A percentile compares a stretch with the other conserved stretches of the same genome.
Conservation (phyloP, 495 filamentous ascomycete genomes). For the Daldinia childiae region DNA sequence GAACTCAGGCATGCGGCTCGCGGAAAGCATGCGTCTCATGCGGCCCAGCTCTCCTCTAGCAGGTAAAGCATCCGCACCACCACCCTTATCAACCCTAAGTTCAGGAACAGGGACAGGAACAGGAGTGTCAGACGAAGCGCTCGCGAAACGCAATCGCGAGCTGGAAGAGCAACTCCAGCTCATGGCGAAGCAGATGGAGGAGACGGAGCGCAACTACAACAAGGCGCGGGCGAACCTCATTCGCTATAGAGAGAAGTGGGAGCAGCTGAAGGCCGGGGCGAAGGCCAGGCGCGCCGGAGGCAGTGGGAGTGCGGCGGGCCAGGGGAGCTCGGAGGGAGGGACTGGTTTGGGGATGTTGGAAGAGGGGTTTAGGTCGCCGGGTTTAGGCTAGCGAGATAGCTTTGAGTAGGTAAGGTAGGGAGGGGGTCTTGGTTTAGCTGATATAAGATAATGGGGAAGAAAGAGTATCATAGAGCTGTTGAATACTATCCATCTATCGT, state of each 20-base stretch:
- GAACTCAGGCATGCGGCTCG: slow-evolving; percentile 78
- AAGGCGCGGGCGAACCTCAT: slow-evolving; percentile 71
- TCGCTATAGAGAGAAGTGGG: slow-evolving; percentile 81
- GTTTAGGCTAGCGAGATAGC: slow-evolving; percentile 12
- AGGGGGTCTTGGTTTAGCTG: not conserved
- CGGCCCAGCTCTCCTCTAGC: slow-evolving; percentile 56
- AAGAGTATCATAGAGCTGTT: not conserved
- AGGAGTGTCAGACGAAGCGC: slow-evolving; percentile 43
- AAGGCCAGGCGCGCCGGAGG: slow-evolving; percentile 67
- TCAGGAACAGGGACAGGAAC: slow-evolving; percentile 13
- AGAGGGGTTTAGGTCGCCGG: slow-evolving; percentile 36
- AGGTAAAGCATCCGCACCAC: not conserved
- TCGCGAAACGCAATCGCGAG: slow-evolving; percentile 59
- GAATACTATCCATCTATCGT: not conserved
- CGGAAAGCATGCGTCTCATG: slow-evolving; percentile 79
- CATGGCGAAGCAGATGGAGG: slow-evolving; percentile 64
- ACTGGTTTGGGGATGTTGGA: slow-evolving; percentile 4
- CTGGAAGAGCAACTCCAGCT: slow-evolving; percentile 65
- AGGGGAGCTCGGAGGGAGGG: slow-evolving; percentile 17
- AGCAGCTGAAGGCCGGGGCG: slow-evolving; percentile 84
- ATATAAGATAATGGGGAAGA: not conserved
- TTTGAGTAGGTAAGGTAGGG: not conserved
- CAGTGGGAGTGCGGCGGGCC: slow-evolving; percentile 37
- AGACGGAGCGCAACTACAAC: slow-evolving; percentile 70
- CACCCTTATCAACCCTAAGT: not conserved